These are phyloP conservation scores for Cordyceps tenuipes DNA, from an alignment of 2,329 filamentous ascomycete species.

Conservation along the genomic window DNA sequence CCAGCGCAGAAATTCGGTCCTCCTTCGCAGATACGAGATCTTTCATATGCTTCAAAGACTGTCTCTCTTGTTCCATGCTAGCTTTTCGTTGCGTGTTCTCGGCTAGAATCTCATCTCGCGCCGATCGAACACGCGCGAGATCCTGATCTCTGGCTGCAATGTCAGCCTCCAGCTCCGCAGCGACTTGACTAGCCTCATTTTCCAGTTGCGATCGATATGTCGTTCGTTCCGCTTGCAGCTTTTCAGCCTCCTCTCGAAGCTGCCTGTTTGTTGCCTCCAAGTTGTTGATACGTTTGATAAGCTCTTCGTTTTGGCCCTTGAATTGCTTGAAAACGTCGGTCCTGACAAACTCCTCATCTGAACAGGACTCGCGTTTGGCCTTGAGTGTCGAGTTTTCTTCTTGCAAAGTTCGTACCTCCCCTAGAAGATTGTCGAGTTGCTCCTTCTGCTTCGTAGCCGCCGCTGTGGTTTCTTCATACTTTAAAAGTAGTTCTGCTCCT, in stretches of 20 bases:
- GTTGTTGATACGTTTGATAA: constrained; percentile 85
- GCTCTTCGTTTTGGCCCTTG: constrained; percentile 83
- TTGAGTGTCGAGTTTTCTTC: constrained; percentile 73
- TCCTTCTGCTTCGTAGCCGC: constrained; percentile 77
- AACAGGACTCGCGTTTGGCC: constrained; percentile 58
- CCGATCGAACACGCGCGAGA: constrained; percentile 73
- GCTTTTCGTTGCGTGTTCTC: constrained; percentile 74
- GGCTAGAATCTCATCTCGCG: constrained; percentile 76
- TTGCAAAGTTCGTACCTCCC: constrained; percentile 64
- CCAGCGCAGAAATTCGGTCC: constrained; percentile 70
- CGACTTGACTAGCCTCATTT: constrained; percentile 63
- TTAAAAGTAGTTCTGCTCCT: constrained; percentile 61
- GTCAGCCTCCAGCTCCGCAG: constrained; percentile 73
- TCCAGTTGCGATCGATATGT: constrained; percentile 75
- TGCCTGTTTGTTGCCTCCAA: constrained; percentile 82
- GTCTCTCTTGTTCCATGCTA: constrained; percentile 66
- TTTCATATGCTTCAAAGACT: constrained; percentile 63
- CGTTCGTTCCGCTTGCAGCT: constrained; percentile 75
- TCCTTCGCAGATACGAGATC: constrained; percentile 74
- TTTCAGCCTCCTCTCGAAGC: constrained; percentile 76
- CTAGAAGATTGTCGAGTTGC: constrained; percentile 70
- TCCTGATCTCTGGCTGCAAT: constrained; percentile 75
- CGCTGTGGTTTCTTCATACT: constrained; percentile 70
- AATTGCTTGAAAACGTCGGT: constrained; percentile 91
- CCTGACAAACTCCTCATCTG: constrained; percentile 88